Evolutionary conservation across 75 land plant species (phyloP), one percentile per base, ranked within the genome.

Genomic region (Cryptomeria japonica): DNA sequence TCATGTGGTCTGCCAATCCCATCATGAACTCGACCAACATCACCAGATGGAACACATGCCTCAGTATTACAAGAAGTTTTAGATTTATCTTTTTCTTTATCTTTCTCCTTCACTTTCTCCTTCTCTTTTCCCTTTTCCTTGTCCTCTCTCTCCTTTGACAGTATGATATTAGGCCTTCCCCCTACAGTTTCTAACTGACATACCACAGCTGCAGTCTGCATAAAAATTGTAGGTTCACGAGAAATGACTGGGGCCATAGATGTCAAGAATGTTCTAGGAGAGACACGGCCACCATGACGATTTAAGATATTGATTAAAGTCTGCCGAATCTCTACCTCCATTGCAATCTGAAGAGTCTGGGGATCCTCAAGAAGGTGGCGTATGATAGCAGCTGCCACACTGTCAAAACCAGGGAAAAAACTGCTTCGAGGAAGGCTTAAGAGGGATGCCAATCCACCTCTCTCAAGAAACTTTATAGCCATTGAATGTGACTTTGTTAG

Each of bases 311-410:
- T 90, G 41, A 88, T 86, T 53, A 98, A 86, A 76, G 92, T 89
- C 51, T 97, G 99, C 36, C 97, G 89, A 86, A 98, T 98, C 89
- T 98, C 99, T 82, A 92, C 90, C 87, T 98, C 99, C 99, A 98
- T 98, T 22, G 99, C 99, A 89, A 90, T 88, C 72, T 95, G 99
- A 25, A 98, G 90, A 12, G 99, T 98, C 83, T 97, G 99, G 79
- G 99, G 99, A 91, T 98, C 99, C 90, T 98, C 99, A 78, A 98
- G 95, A 51, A 98, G 94, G 85, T 98, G 99, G 7, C 99, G 91
- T 9, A 97, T 90, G 25, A 97, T 98, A 80, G 95, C 94, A 87
- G 97, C 92, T 34, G 96, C 99, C 70, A 98, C 92, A 80, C 88
- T 91, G 68, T 98, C 97, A 93, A 92, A 97, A n/a, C 99, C 99